Conservation (phyloP, 169 alveolate genomes). For the Plasmodium yoelii region DNA sequence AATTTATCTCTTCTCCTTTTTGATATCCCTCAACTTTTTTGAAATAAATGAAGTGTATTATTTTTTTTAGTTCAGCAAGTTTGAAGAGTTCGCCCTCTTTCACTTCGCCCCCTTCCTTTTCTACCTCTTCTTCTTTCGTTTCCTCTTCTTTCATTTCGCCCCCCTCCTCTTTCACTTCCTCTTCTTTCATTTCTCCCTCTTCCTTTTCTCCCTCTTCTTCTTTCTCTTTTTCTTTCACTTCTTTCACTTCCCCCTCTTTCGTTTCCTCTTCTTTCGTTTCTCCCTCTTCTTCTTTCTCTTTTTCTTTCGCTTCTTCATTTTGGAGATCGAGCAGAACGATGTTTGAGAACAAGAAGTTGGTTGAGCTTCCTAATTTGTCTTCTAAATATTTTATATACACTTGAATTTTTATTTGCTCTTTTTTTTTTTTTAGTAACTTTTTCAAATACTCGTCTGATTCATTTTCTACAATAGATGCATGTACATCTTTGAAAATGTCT, state of each 20-base stretch:
- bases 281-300: too few species aligned
- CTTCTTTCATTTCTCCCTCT: too few species aligned
- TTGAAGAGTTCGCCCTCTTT: conserved; percentile 4
- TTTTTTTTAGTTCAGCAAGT: conserved; percentile 17
- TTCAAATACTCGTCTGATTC: conserved; percentile 7
- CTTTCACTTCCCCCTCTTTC: too few species aligned
- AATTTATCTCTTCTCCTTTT: background rate
- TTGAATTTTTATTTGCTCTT: conserved; percentile 8
- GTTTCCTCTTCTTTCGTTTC: too few species aligned
- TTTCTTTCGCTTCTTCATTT: background rate
- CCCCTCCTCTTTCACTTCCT: too few species aligned
- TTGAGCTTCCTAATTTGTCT: conserved; percentile 1
- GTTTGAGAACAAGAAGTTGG: conserved; percentile 34
- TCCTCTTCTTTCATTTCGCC: too few species aligned
- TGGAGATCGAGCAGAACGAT: conserved; percentile 18
- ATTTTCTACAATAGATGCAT: conserved; percentile 1
- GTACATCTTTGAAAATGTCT: conserved; percentile 12
- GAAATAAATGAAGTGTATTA: conserved; percentile 33
- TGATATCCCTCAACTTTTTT: background rate
- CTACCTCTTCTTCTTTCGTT: too few species aligned
- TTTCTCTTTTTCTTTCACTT: too few species aligned
- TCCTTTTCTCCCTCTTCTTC: too few species aligned
- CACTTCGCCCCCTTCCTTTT: too few species aligned
- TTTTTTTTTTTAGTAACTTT: conserved; percentile 19
- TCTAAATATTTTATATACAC: conserved; percentile 36